Evolutionary conservation across 2,329 filamentous ascomycete species (phyloP).

Genomic region (Calonectria multiphialidica): DNA sequence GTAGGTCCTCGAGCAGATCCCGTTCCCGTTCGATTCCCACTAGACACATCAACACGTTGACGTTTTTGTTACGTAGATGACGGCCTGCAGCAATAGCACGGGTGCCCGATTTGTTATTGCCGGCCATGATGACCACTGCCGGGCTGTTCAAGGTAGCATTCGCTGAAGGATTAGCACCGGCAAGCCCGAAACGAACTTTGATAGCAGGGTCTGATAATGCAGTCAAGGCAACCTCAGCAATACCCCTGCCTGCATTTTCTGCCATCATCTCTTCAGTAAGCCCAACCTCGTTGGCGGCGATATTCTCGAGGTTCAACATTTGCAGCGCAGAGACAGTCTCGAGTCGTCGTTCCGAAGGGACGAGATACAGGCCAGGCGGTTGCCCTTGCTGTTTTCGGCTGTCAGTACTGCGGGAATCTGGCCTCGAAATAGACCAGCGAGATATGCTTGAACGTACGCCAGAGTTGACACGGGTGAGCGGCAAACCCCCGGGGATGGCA

Average conservation of each 20-base stretch:
- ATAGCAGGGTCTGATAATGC: slow-evolving; percentile 74
- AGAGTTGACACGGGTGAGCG: slow-evolving; percentile 63
- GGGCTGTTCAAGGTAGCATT: slow-evolving; percentile 47
- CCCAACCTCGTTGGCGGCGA: slow-evolving; percentile 88
- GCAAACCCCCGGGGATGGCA: slow-evolving; percentile 51
- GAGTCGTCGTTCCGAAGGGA: slow-evolving; percentile 67
- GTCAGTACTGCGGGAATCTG: slow-evolving; percentile 50
- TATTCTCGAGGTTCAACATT: slow-evolving; percentile 93
- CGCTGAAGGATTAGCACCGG: slow-evolving; percentile 51
- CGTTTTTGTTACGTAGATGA: slow-evolving; percentile 86
- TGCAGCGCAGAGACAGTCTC: slow-evolving; percentile 80
- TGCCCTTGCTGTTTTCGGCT: slow-evolving; percentile 50
- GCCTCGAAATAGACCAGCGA: slow-evolving; percentile 45
- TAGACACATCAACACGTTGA: slow-evolving; percentile 85
- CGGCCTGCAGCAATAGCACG: slow-evolving; percentile 87
- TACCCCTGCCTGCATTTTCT: slow-evolving; percentile 89
- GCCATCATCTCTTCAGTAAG: slow-evolving; percentile 91
- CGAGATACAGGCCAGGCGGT: slow-evolving; percentile 64
- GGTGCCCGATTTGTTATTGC: slow-evolving; percentile 93
- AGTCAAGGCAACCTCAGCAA: slow-evolving; percentile 84
- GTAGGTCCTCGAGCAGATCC: slow-evolving; percentile 83
- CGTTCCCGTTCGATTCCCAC: slow-evolving; percentile 87
- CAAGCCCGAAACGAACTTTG: slow-evolving; percentile 63
- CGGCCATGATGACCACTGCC: slow-evolving; percentile 82
- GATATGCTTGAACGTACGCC: slow-evolving; percentile 52